Conservation (phyloP, 2,329 filamentous ascomycete genomes). For the Macrophomina pseudophaseolina region DNA sequence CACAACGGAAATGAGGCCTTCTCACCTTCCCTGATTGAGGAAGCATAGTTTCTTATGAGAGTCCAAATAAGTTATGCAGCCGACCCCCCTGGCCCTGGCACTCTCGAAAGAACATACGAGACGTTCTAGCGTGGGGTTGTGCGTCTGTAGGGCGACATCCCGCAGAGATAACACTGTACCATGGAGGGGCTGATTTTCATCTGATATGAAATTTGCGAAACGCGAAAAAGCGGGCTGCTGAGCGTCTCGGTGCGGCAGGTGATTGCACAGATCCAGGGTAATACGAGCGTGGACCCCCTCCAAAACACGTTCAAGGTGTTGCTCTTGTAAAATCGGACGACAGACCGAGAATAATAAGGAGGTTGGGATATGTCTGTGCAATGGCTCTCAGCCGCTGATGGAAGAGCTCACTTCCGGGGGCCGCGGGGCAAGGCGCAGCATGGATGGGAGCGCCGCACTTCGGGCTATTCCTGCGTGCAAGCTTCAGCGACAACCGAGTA, state of each 20-base stretch:
- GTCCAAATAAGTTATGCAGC: conserved; percentile 23
- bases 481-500: too few species aligned
- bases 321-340: conserved; percentile 4
- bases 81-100: conserved; percentile 28
- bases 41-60: conserved; percentile 14
- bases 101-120: conserved; percentile 31
- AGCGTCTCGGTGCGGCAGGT: conserved; percentile 1
- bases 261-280: conserved; percentile 13
- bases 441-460: background rate
- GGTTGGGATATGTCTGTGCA: conserved; percentile 19
- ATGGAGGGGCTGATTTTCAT: conserved; percentile 23
- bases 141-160: conserved; percentile 25
- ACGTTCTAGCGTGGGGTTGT: conserved; percentile 43
- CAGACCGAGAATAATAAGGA: conserved; percentile 21
- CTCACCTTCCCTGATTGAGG: conserved; percentile 9
- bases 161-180: conserved; percentile 21
- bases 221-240: conserved; percentile 18
- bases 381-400: conserved; percentile 4
- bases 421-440: conserved; percentile 16
- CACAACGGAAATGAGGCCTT: conserved; percentile 23
- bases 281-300: conserved; percentile 17
- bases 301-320: conserved; percentile 22
- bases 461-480: too few species aligned
- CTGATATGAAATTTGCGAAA: conserved; percentile 25
- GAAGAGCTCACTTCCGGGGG: background rate